Conservation (phyloP, 1,284 basidiomycete species). For the Sparassis latifolia region DNA sequence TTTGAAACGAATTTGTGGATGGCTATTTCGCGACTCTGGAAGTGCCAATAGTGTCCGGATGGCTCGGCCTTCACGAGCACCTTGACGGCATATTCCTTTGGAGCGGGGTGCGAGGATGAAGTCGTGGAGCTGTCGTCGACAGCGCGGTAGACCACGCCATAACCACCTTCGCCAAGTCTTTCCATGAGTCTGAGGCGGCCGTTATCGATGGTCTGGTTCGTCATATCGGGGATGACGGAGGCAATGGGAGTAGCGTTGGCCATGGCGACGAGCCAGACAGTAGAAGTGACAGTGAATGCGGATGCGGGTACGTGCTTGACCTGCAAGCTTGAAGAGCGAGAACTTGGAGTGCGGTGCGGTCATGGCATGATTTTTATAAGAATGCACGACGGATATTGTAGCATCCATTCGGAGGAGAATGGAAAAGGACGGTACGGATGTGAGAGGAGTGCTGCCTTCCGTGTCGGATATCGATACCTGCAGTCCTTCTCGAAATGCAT, state of each 20-base stretch:
- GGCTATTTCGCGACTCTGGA: conserved; percentile 22
- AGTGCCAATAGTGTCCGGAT: conserved; percentile 15
- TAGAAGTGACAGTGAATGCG: neutral
- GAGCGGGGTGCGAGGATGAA: conserved; percentile 25
- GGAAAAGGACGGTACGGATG: too few species aligned
- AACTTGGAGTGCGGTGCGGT: neutral
- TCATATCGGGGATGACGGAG: conserved; percentile 15
- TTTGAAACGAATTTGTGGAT: conserved; percentile 48
- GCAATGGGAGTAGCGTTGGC: neutral
- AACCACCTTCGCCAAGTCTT: conserved; percentile 29
- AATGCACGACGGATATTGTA: too few species aligned
- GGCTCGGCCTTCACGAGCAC: conserved; percentile 55
- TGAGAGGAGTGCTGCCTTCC: too few species aligned
- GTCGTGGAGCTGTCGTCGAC: conserved; percentile 44
- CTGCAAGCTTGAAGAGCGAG: neutral
- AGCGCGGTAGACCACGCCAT: conserved; percentile 30
- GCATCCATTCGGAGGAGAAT: too few species aligned
- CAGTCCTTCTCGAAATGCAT: too few species aligned
- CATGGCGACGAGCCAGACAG: too few species aligned
- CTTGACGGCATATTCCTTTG: conserved; percentile 50
- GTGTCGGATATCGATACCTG: too few species aligned
- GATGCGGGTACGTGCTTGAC: neutral
- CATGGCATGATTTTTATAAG: neutral
- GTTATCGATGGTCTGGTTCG: conserved; percentile 20
- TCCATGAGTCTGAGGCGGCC: conserved; percentile 38